Evolutionary conservation across 306 rosid species (phyloP).

Genomic region (Ziziphus jujuba): DNA sequence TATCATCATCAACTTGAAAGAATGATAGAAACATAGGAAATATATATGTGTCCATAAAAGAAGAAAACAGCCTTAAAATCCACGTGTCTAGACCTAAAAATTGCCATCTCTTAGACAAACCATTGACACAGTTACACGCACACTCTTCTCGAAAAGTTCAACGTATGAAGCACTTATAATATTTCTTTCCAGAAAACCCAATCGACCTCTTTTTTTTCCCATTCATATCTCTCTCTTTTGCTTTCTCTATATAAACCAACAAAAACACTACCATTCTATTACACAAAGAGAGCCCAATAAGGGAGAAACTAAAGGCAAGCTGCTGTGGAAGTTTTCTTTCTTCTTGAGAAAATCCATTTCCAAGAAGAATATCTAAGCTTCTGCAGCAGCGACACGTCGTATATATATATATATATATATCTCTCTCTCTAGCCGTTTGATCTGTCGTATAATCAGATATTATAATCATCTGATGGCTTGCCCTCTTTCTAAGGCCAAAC

Average conservation of each 20-base stretch:
- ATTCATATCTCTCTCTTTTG: background rate
- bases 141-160: too few species aligned
- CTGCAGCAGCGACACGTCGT: constrained; percentile 8
- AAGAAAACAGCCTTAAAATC: too few species aligned
- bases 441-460: background rate
- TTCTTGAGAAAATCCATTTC: background rate
- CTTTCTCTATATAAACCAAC: background rate
- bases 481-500: constrained; percentile 23
- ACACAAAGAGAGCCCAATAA: background rate
- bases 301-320: background rate
- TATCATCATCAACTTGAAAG: too few species aligned
- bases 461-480: constrained; percentile 10
- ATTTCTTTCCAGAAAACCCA: too few species aligned
- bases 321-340: constrained; percentile 14
- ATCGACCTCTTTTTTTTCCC: background rate
- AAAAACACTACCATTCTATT: constrained; percentile 14
- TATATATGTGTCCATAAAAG: too few species aligned
- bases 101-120: too few species aligned
- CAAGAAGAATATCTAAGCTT: constrained; percentile 13
- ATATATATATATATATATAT: background rate
- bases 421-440: background rate
- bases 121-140: too few species aligned
- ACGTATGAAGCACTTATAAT: background rate
- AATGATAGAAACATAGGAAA: too few species aligned
- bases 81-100: too few species aligned